phyloP scores from a whole-genome alignment of 768 basidiomycete genomes.

The Brasilioporus rufonigricans region DNA sequence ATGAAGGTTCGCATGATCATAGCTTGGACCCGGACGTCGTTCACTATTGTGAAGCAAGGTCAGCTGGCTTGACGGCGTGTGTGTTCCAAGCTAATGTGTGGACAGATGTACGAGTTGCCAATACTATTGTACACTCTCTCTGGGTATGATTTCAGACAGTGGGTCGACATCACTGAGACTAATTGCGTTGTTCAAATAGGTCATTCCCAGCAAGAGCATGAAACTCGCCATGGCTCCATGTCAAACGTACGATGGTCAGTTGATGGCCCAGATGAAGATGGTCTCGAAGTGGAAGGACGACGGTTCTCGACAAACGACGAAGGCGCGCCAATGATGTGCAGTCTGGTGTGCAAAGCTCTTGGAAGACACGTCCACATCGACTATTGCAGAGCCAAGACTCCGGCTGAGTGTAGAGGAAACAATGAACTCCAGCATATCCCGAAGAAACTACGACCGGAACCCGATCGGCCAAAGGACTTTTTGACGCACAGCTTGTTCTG shows the following conservation, averaged over 20 bases:
- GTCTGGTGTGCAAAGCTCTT: constrained; percentile 47
- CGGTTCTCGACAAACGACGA: constrained; percentile 51
- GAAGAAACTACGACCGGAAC: constrained; percentile 41
- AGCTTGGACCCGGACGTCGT: constrained; percentile 40
- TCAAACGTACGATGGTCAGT: constrained; percentile 53
- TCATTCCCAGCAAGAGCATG: constrained; percentile 56
- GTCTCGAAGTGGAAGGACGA: constrained; percentile 50
- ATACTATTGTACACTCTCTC: constrained; percentile 55
- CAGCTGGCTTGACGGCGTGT: constrained; percentile 2
- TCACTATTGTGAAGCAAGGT: constrained; percentile 55
- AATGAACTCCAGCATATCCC: constrained; percentile 45
- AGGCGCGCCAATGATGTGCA: constrained; percentile 64
- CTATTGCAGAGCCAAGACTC: constrained; percentile 44
- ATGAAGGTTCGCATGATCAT: constrained; percentile 50
- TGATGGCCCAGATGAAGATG: constrained; percentile 46
- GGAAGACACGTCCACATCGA: constrained; percentile 57
- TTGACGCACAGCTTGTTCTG: constrained; percentile 55
- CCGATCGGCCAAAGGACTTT: constrained; percentile 49
- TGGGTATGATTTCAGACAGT: constrained; percentile 34
- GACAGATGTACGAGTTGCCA: constrained; percentile 51
- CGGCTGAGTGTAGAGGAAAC: constrained; percentile 35
- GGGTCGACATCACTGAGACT: background rate
- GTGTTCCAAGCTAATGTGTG: background rate
- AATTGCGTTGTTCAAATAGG: constrained; percentile 32
- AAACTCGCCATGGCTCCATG: constrained; percentile 63